Conservation (phyloP, 2,329 filamentous ascomycete species). For the Ilyonectria robusta region DNA sequence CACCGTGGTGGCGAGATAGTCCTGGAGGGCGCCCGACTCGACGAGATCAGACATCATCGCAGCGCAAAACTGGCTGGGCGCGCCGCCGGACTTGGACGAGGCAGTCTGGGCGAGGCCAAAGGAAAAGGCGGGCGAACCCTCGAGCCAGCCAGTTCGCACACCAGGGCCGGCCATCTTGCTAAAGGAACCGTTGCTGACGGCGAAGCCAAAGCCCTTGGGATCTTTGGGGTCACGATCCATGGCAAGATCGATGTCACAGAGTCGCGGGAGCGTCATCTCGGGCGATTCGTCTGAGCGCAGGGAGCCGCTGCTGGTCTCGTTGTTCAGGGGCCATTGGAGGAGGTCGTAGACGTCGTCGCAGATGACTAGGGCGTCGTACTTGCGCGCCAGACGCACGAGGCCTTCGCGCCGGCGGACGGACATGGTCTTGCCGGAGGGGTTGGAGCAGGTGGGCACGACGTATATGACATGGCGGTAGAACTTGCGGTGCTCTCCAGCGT, state of each 20-base stretch:
- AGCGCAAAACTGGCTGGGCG: constrained; percentile 69
- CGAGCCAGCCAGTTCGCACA: constrained; percentile 88
- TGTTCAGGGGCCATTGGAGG: constrained; percentile 77
- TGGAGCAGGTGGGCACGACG: constrained; percentile 88
- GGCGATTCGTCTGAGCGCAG: constrained; percentile 53
- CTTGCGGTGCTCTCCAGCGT: constrained; percentile 73
- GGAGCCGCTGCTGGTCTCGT: constrained; percentile 22
- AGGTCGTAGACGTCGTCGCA: constrained; percentile 96
- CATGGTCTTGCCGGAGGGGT: constrained; percentile 90
- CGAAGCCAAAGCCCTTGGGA: constrained; percentile 77
- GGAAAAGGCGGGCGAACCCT: constrained; percentile 73
- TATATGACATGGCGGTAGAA: constrained; percentile 92
- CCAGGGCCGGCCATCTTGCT: constrained; percentile 90
- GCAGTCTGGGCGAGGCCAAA: constrained; percentile 68
- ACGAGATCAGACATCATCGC: constrained; percentile 66
- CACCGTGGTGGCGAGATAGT: constrained; percentile 59
- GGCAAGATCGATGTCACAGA: constrained; percentile 83
- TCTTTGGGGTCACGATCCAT: constrained; percentile 69
- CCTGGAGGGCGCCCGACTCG: constrained; percentile 58
- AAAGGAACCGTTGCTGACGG: constrained; percentile 89
- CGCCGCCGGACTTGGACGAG: constrained; percentile 69
- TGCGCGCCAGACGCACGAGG: constrained; percentile 82
- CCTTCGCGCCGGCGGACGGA: constrained; percentile 74
- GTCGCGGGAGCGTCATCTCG: constrained; percentile 75
- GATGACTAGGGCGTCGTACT: constrained; percentile 85